These are phyloP conservation scores for Raphanus sativus DNA, from an alignment of 345 rosid genomes.

Conservation along the genomic window DNA sequence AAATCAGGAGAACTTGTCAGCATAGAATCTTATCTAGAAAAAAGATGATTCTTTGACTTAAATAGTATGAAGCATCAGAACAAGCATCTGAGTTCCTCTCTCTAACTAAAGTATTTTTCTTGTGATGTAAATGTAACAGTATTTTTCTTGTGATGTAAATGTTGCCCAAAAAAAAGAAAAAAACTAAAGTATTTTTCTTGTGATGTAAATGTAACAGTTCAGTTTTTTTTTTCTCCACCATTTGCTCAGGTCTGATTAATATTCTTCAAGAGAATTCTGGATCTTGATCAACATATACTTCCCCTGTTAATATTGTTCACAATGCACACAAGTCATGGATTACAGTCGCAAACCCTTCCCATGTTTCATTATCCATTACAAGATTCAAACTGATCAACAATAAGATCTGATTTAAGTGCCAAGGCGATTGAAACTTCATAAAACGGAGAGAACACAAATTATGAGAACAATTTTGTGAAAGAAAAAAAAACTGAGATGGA, in stretches of 20 bases:
- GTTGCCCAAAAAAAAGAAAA: no score
- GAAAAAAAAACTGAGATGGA: slow-evolving; percentile 4
- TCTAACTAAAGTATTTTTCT: background rate
- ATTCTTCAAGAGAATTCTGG: background rate
- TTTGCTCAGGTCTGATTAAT: background rate
- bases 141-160: background rate
- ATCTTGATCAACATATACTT: background rate
- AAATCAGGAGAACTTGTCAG: slow-evolving; percentile 3
- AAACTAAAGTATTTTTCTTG: background rate
- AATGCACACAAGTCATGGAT: background rate
- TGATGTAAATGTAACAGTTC: background rate
- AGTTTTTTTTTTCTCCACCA: background rate
- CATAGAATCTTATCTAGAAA: slow-evolving; percentile 3
- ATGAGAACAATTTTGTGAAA: slow-evolving; percentile 4
- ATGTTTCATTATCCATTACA: background rate
- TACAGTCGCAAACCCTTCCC: background rate
- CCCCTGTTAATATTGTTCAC: background rate
- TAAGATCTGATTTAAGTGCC: background rate
- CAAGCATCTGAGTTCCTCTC: slow-evolving; percentile 7
- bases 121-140: background rate
- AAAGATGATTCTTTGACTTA: slow-evolving; percentile 15
- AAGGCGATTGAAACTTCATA: slow-evolving; percentile 11
- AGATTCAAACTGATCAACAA: slow-evolving; percentile 5
- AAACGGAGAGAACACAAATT: background rate
- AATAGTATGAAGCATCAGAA: slow-evolving; percentile 12